Conservation (phyloP, 345 rosid species). For the Lepidium africanum region DNA sequence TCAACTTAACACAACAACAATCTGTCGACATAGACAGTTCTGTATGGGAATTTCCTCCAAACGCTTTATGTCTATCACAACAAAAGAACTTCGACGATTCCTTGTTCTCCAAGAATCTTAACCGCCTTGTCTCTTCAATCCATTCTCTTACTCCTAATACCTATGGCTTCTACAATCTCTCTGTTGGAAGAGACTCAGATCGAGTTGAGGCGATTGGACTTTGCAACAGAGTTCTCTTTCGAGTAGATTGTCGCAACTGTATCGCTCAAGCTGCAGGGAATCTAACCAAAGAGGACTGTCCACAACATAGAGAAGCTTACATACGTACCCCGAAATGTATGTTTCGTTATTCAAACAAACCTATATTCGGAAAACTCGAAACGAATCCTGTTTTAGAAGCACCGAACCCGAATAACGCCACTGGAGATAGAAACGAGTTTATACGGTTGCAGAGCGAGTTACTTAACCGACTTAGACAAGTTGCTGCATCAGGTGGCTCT, state of each 20-base stretch:
- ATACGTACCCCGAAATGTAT: conserved; percentile 8
- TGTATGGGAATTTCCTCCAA: not conserved
- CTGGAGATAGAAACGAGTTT: conserved; percentile 9
- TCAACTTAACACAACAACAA: not conserved
- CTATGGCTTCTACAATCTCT: conserved; percentile 17
- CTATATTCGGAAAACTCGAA: not conserved
- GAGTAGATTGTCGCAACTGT: conserved; percentile 4
- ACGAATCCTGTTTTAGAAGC: not conserved
- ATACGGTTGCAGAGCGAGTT: not conserved
- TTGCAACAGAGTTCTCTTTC: conserved; percentile 5
- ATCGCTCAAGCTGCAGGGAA: not conserved
- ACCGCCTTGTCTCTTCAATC: conserved; percentile 7
- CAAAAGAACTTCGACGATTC: not conserved
- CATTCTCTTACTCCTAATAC: not conserved
- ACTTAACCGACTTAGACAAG: not conserved
- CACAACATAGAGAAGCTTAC: not conserved
- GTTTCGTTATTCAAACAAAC: conserved; percentile 17
- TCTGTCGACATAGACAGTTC: not conserved
- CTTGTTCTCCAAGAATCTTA: not conserved
- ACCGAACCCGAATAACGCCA: not conserved
- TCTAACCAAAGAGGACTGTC: not conserved
- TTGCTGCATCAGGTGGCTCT: not conserved
- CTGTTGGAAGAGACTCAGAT: not conserved
- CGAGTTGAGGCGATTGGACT: conserved; percentile 4
- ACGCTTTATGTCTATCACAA: not conserved